phyloP scores from a whole-genome alignment of 2,329 filamentous ascomycete species.

The Colletotrichum sp. region DNA sequence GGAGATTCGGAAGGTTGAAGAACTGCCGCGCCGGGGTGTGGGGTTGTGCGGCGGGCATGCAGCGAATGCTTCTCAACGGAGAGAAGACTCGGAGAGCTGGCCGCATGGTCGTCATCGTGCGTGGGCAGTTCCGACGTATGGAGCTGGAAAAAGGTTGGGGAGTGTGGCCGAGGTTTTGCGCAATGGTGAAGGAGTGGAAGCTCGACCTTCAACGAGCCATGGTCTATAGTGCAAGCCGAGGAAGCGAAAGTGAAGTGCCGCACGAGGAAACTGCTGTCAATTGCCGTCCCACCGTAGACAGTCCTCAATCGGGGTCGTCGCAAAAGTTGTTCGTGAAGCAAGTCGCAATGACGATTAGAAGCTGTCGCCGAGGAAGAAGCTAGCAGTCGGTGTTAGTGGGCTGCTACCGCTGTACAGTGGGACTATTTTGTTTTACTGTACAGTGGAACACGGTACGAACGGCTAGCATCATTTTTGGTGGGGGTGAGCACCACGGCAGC shows the following conservation, averaged over 20 bases:
- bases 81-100: background rate
- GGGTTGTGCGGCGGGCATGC: background rate
- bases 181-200: background rate
- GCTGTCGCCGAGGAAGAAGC: background rate
- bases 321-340: background rate
- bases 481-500: conserved; percentile 4
- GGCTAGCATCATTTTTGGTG: background rate
- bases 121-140: background rate
- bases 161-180: background rate
- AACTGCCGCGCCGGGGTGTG: conserved; percentile 4
- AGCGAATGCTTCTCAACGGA: background rate
- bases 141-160: background rate
- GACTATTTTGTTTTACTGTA: background rate
- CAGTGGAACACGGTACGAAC: background rate
- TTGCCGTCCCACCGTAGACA: background rate
- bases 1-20: conserved; percentile 26
- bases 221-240: background rate
- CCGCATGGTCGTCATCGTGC: background rate
- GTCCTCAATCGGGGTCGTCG: background rate
- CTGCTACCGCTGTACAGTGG: background rate
- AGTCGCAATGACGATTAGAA: conserved; percentile 4
- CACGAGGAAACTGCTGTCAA: background rate
- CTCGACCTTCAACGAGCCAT: background rate
- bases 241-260: background rate
- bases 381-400: conserved; percentile 1